phyloP scores from a whole-genome alignment of 2,329 filamentous ascomycete species.

The Arthrobotrys iridis region DNA sequence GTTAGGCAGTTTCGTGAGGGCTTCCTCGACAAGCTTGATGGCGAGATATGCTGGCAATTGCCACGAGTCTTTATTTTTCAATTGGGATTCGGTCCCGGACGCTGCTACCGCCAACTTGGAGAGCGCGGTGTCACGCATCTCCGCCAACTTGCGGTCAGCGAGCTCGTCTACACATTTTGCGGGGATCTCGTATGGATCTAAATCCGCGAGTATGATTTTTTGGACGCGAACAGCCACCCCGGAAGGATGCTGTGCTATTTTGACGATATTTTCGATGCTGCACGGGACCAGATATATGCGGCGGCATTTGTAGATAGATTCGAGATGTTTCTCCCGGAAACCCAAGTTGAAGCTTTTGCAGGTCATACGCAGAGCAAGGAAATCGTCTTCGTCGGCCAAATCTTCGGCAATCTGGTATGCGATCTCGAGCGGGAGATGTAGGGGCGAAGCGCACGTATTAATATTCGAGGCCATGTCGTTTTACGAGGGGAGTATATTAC shows the following conservation, averaged over 20 bases:
- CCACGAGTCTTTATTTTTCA: not conserved
- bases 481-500: too few relatives aligned
- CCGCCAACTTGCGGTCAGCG: too few relatives aligned
- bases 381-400: conserved; percentile 6
- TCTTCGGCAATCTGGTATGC: not conserved
- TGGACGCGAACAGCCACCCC: not conserved
- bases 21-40: not conserved
- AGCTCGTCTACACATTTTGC: too few relatives aligned
- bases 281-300: not conserved
- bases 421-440: not conserved
- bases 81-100: too few relatives aligned
- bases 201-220: not conserved
- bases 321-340: not conserved
- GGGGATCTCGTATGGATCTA: not conserved
- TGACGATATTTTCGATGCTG: conserved; percentile 18
- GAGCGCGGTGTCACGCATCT: too few relatives aligned
- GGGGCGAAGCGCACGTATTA: too few relatives aligned
- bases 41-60: not conserved
- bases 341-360: not conserved
- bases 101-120: too few relatives aligned
- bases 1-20: conserved; percentile 2
- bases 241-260: conserved; percentile 6
- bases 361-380: conserved; percentile 7
- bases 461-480: not conserved
- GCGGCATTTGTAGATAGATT: not conserved